Evolutionary conservation across 345 rosid species (phyloP), one percentile per base, ranked within the genome.

Genomic region (Capsella bursapastoris): DNA sequence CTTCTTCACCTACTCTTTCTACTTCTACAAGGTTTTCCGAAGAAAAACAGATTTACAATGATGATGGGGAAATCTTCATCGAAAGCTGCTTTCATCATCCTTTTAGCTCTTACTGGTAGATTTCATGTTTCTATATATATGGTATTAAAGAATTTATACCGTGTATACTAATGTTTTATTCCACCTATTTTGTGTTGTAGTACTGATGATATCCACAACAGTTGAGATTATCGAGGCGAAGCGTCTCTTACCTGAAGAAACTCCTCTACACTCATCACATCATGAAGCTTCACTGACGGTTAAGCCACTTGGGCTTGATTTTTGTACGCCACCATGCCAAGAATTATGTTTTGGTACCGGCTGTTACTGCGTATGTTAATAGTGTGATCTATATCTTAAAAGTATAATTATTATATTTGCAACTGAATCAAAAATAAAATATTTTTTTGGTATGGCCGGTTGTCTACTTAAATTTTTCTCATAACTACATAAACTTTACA

Each of bases 21-120:
- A 25, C 4, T n/a, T 13, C 5, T 16, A 49, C 43, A 31, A 56
- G 14, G 0, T 16, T 68, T 15, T 68, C 3, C 2, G 2, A 34
- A 34, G 0, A n/a, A 0, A 31, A 6, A 12, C 2, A 34, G 0
- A 11, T 29, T 44, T 69, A 13, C 16, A 14, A 14, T 0, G n/a
- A 27, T 12, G 1, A 51, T 71, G 43, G 15, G n/a, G 1, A 41
- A 61, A 11, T 4, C 28, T 8, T 48, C 67, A 7, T 12, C 43
- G 13, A 66, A 16, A 0, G 57, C 66, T 49, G 53, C 35, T 37
- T 66, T 57, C 52, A 48, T 74, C 52, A 3, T 66, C 13, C 0
- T 57, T 47, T 38, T 74, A 74, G 60, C 27, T 66, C 16, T 74
- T 6, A 40, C 59, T 12, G n/a, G 78, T 74, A 48, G 27, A 66